Percentiles rank a stretch among this genome's conserved stretches.
Evolutionary conservation across 2,329 filamentous ascomycete genomes (phyloP).

Genomic region (Akanthomyces dipterigenus): DNA sequence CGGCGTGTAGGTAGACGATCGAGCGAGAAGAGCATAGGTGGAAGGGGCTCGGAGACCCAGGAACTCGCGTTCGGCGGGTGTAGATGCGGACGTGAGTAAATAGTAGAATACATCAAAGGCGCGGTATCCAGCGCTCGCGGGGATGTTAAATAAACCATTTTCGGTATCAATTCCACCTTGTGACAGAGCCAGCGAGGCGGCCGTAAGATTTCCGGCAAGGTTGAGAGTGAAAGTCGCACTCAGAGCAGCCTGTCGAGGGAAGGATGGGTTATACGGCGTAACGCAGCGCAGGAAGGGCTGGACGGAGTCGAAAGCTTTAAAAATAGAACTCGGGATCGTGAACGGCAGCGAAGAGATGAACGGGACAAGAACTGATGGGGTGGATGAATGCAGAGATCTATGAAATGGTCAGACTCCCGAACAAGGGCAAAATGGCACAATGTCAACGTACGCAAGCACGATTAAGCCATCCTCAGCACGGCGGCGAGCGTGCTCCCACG

Average conservation of each 20-base stretch:
- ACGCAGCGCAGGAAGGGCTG: conserved; percentile 82
- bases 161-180: conserved; percentile 81
- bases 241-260: conserved; percentile 71
- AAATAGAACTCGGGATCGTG: conserved; percentile 66
- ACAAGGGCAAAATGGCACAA: conserved; percentile 14
- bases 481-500: conserved; percentile 93
- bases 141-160: conserved; percentile 73
- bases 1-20: conserved; percentile 77
- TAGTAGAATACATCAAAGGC: conserved; percentile 99
- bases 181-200: conserved; percentile 69
- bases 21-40: conserved; percentile 70
- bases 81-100: conserved; percentile 84
- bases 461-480: conserved; percentile 95
- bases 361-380: conserved; percentile 74
- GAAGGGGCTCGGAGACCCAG: conserved; percentile 72
- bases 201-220: conserved; percentile 70
- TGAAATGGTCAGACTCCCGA: neutral
- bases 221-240: conserved; percentile 77
- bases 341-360: conserved; percentile 79
- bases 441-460: conserved; percentile 64
- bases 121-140: conserved; percentile 71
- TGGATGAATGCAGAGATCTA: conserved; percentile 82
- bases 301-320: conserved; percentile 72
- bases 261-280: conserved; percentile 82
- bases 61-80: conserved; percentile 81